Evolutionary conservation across 345 rosid species (phyloP).

Genomic region (Turnera subulata): DNA sequence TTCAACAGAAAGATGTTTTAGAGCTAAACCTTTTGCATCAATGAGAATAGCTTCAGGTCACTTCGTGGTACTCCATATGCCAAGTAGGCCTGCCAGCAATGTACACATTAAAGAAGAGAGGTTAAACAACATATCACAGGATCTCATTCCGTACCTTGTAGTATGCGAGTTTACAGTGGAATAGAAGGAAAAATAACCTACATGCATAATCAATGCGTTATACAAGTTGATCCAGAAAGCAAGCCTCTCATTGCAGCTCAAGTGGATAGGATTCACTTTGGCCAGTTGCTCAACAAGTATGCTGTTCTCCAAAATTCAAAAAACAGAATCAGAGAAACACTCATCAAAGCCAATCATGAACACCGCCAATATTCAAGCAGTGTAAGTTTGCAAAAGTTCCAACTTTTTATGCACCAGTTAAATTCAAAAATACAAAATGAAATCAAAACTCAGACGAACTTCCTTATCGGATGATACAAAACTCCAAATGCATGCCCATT

Average conservation of each 20-base stretch:
- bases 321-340: slow-evolving; percentile 1
- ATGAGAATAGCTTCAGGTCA: slow-evolving; percentile 16
- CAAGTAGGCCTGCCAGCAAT: slow-evolving; percentile 21
- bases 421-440: background rate
- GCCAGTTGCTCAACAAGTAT: slow-evolving; percentile 25
- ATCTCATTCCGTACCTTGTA: slow-evolving; percentile 5
- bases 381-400: background rate
- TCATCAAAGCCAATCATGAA: slow-evolving; percentile 15
- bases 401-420: background rate
- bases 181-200: slow-evolving; percentile 30
- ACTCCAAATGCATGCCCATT: too few relatives aligned
- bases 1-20: too few relatives aligned
- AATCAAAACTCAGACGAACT: background rate
- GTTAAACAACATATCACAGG: too few relatives aligned
- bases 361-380: background rate
- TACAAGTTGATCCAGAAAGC: slow-evolving; percentile 95
- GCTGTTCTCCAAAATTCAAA: slow-evolving; percentile 12
- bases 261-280: slow-evolving; percentile 29
- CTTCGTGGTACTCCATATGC: slow-evolving; percentile 24
- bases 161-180: background rate
- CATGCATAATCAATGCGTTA: slow-evolving; percentile 94
- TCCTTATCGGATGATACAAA: background rate
- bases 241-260: slow-evolving; percentile 44
- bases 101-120: slow-evolving; percentile 10
- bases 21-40: slow-evolving; percentile 23